A percentile compares a stretch with the other conserved stretches of the same genome.
These are phyloP conservation scores for Alternaria rosae DNA, from an alignment of 2,329 filamentous ascomycete species.

Conservation along the genomic window DNA sequence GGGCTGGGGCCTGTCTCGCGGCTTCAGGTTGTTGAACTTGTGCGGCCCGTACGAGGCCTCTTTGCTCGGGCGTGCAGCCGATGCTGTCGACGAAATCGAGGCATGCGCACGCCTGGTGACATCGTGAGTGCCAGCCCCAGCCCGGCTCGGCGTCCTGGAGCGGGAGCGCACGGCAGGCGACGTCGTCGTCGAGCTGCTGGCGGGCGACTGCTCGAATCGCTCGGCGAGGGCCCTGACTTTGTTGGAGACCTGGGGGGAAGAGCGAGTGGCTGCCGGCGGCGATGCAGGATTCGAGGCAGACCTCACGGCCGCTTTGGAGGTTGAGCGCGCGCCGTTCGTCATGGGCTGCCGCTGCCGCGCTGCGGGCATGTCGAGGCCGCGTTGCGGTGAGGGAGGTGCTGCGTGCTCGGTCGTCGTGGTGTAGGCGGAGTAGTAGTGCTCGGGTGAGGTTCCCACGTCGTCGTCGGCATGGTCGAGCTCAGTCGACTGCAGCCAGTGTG, in stretches of 20 bases:
- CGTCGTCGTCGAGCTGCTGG: conserved; percentile 29
- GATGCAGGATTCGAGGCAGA: conserved; percentile 44
- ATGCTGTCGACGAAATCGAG: conserved; percentile 37
- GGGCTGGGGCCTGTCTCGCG: conserved; percentile 46
- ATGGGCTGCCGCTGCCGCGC: conserved; percentile 39
- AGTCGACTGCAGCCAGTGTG: conserved; percentile 46
- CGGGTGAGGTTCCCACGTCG: conserved; percentile 26
- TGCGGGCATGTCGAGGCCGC: conserved; percentile 23
- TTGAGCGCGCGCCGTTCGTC: conserved; percentile 38
- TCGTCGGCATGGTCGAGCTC: conserved; percentile 28
- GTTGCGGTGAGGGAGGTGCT: conserved; percentile 14
- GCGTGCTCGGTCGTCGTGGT: conserved; percentile 24
- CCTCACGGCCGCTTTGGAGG: conserved; percentile 31
- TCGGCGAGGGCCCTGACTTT: conserved; percentile 49
- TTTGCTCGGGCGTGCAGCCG: conserved; percentile 37
- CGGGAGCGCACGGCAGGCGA: conserved; percentile 30
- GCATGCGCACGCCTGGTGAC: conserved; percentile 20
- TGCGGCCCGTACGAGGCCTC: conserved; percentile 44
- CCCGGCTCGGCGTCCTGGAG: conserved; percentile 27
- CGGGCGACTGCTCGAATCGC: conserved; percentile 46
- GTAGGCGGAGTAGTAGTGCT: conserved; percentile 43
- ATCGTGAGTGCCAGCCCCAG: conserved; percentile 19
- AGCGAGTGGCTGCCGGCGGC: conserved; percentile 30
- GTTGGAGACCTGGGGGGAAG: conserved; percentile 34
- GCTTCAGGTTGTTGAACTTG: conserved; percentile 48